Conservation (phyloP, 352 stramenopile species). For the Pythium pyrilobum region DNA sequence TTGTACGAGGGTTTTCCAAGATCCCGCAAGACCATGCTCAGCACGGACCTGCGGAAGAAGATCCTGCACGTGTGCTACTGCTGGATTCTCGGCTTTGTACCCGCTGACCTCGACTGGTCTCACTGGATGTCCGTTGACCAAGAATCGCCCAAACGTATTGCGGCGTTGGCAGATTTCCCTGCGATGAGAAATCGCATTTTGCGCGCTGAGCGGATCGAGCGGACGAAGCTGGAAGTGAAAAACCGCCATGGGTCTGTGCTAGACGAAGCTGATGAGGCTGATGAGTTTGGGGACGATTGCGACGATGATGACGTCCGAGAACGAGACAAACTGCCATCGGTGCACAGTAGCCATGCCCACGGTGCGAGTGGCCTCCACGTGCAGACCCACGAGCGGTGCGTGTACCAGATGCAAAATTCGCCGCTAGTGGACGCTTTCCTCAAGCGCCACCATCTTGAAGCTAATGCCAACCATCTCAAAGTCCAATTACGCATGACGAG, state of each 20-base stretch:
- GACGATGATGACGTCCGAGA: slow-evolving; percentile 1
- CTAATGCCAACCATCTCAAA: slow-evolving; percentile 35
- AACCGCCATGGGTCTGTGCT: slow-evolving; percentile 32
- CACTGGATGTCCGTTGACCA: slow-evolving; percentile 60
- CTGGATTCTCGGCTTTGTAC: slow-evolving; percentile 65
- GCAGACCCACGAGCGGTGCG: slow-evolving; percentile 43
- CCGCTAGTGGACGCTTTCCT: slow-evolving; percentile 55
- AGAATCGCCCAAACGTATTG: slow-evolving; percentile 52
- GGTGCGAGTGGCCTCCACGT: slow-evolving; percentile 8
- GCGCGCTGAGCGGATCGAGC: slow-evolving; percentile 52
- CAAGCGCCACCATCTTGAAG: slow-evolving; percentile 41
- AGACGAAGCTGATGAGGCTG: neutral
- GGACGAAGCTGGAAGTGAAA: slow-evolving; percentile 46
- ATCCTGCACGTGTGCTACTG: slow-evolving; percentile 50
- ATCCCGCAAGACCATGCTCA: slow-evolving; percentile 42
- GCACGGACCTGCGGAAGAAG: slow-evolving; percentile 23
- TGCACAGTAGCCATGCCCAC: neutral
- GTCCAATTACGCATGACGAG: slow-evolving; percentile 60
- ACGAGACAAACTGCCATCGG: neutral
- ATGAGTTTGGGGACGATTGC: slow-evolving; percentile 10
- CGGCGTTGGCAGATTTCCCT: slow-evolving; percentile 52
- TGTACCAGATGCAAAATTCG: slow-evolving; percentile 65
- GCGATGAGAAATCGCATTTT: slow-evolving; percentile 67
- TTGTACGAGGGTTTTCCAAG: slow-evolving; percentile 73
- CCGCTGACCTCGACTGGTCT: slow-evolving; percentile 31